Evolutionary conservation across 2,329 filamentous ascomycete genomes (phyloP).

Genomic region (Nothomitra cinnamomea): DNA sequence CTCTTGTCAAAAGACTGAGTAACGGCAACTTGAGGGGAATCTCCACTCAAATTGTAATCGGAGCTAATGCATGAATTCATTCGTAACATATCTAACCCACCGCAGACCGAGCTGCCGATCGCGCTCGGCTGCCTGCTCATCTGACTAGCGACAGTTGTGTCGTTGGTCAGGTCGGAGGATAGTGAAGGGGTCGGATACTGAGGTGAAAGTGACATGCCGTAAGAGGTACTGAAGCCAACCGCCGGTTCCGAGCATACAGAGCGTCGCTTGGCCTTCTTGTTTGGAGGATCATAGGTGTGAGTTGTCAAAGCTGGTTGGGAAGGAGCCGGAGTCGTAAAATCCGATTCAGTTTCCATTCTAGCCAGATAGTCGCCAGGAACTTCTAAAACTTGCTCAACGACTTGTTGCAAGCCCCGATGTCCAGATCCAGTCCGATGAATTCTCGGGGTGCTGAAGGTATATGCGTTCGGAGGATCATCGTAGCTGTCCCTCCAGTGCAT

Average conservation of each 20-base stretch:
- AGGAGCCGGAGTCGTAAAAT: background rate
- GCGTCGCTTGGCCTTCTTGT: background rate
- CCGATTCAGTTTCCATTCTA: background rate
- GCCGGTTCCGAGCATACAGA: background rate
- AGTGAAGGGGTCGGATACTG: slow-evolving; percentile 15
- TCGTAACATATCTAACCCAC: slow-evolving; percentile 26
- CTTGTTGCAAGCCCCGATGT: background rate
- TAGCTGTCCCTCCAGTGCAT: background rate
- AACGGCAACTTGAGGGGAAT: slow-evolving; percentile 8
- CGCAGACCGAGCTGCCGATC: slow-evolving; percentile 22
- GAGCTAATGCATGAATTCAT: slow-evolving; percentile 23
- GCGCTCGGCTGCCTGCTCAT: slow-evolving; percentile 30
- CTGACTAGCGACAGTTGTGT: slow-evolving; percentile 21
- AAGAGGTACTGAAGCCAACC: slow-evolving; percentile 1
- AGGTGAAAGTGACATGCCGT: background rate
- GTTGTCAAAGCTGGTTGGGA: slow-evolving; percentile 16
- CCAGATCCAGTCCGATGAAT: background rate
- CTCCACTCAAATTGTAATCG: slow-evolving; percentile 19
- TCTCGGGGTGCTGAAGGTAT: background rate
- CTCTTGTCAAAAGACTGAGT: background rate
- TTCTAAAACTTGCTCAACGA: background rate
- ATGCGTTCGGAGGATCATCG: background rate
- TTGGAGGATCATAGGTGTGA: slow-evolving; percentile 15
- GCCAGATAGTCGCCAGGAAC: background rate
- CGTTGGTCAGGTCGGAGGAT: slow-evolving; percentile 21